These are phyloP conservation scores for Wickerhamiella slavikovae DNA, from an alignment of 805 yeast genomes.

Conservation along the genomic window DNA sequence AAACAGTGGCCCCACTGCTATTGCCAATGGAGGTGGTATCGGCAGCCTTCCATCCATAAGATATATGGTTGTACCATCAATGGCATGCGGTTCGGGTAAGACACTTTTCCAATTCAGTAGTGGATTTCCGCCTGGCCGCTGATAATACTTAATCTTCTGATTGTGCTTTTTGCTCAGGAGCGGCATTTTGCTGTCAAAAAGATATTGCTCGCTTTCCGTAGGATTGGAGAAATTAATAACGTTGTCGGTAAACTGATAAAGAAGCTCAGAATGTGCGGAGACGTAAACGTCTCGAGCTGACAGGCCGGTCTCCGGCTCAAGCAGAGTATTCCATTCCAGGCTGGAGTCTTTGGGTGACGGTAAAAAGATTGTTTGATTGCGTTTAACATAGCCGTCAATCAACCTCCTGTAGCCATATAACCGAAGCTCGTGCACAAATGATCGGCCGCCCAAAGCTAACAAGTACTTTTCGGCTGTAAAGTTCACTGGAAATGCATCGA, in stretches of 20 bases:
- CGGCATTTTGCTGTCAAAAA: conserved; percentile 17
- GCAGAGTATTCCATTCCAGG: neutral
- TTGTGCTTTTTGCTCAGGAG: conserved; percentile 42
- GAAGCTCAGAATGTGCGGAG: conserved; percentile 17
- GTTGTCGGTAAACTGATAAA: conserved; percentile 46
- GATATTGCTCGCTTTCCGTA: conserved; percentile 1
- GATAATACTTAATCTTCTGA: conserved; percentile 32
- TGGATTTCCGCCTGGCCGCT: conserved; percentile 14
- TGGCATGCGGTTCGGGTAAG: conserved; percentile 20
- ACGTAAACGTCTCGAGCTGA: too few species aligned
- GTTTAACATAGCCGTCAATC: conserved; percentile 28
- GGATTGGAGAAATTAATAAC: conserved; percentile 17
- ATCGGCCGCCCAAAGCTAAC: conserved; percentile 35
- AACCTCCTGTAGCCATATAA: conserved; percentile 35
- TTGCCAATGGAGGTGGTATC: conserved; percentile 42
- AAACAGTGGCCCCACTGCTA: conserved; percentile 41
- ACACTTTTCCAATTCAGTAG: conserved; percentile 40
- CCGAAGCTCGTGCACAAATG: conserved; percentile 48
- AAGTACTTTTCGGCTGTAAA: conserved; percentile 39
- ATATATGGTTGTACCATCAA: conserved; percentile 52
- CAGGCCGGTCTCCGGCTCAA: too few species aligned
- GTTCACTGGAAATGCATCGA: conserved; percentile 12
- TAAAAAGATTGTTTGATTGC: conserved; percentile 43
- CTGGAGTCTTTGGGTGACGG: conserved; percentile 9
- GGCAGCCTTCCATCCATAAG: conserved; percentile 37